Percentiles rank a stretch among this genome's conserved stretches.
Evolutionary conservation across 2,329 filamentous ascomycete genomes (phyloP).

Genomic region (Alternaria rosae): DNA sequence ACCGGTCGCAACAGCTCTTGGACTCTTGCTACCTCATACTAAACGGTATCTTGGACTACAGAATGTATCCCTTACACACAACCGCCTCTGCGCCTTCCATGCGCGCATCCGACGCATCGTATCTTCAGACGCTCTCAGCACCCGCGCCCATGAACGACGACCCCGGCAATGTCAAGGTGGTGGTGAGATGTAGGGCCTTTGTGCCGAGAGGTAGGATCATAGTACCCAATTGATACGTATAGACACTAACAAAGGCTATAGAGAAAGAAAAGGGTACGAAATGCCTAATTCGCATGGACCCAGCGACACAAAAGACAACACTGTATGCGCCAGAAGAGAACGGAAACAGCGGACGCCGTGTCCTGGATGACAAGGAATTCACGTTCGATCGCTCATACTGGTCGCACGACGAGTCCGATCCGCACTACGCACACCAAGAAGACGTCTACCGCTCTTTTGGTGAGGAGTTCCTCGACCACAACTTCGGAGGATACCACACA

Average conservation of each 20-base stretch:
- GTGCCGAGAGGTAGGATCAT: conserved; percentile 52
- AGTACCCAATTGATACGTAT: background rate
- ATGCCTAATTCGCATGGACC: conserved; percentile 93
- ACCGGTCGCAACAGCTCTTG: conserved; percentile 35
- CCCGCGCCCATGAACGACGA: conserved; percentile 48
- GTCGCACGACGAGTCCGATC: conserved; percentile 82
- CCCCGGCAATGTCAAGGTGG: conserved; percentile 60
- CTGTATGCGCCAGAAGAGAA: conserved; percentile 73
- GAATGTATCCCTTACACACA: conserved; percentile 43
- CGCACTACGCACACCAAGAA: conserved; percentile 89
- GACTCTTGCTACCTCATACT: conserved; percentile 33
- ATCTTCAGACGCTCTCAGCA: conserved; percentile 25
- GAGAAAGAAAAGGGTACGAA: conserved; percentile 81
- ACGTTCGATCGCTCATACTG: conserved; percentile 99
- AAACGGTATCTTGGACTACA: conserved; percentile 34
- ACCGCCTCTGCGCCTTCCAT: conserved; percentile 56
- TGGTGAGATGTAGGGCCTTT: conserved; percentile 59
- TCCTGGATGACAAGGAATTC: conserved; percentile 87
- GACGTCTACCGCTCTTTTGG: conserved; percentile 94
- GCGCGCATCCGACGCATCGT: conserved; percentile 49
- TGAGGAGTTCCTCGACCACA: conserved; percentile 97
- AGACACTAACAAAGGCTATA: conserved; percentile 51
- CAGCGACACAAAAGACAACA: conserved; percentile 82
- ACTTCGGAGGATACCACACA: conserved; percentile 98
- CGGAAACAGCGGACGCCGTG: conserved; percentile 69